Evolutionary conservation across 2,329 filamentous ascomycete genomes (phyloP).

Genomic region (Colletotrichum horii): DNA sequence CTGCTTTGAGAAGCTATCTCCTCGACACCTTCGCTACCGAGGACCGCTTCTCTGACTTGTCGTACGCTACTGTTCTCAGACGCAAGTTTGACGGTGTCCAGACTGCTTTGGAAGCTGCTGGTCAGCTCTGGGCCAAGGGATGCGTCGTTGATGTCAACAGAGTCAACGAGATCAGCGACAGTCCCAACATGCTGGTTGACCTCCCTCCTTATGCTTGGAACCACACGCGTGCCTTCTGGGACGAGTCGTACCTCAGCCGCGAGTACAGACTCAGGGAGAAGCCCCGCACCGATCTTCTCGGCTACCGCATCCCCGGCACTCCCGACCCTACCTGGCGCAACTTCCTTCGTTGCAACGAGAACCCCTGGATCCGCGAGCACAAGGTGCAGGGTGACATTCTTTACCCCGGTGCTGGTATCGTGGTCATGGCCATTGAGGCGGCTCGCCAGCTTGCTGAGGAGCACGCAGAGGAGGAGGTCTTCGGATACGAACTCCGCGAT

Average conservation of each 20-base stretch:
- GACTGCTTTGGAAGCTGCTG: slow-evolving; percentile 35
- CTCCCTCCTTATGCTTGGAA: slow-evolving; percentile 27
- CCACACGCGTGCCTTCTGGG: slow-evolving; percentile 16
- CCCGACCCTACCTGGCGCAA: slow-evolving; percentile 20
- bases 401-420: slow-evolving; percentile 40
- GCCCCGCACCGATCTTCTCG: slow-evolving; percentile 21
- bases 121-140: slow-evolving; percentile 42
- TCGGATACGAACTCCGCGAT: slow-evolving; percentile 25
- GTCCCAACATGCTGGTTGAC: slow-evolving; percentile 9
- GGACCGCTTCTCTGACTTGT: slow-evolving; percentile 7
- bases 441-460: slow-evolving; percentile 18
- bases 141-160: slow-evolving; percentile 26
- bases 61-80: slow-evolving; percentile 5
- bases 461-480: slow-evolving; percentile 4
- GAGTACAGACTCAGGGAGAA: slow-evolving; percentile 17
- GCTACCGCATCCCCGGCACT: neutral
- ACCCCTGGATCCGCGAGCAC: slow-evolving; percentile 53
- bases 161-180: slow-evolving; percentile 8
- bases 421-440: slow-evolving; percentile 31
- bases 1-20: slow-evolving; percentile 44
- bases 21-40: slow-evolving; percentile 52
- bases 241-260: slow-evolving; percentile 13
- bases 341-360: slow-evolving; percentile 30
- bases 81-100: slow-evolving; percentile 35
- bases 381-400: slow-evolving; percentile 47